Percentiles rank a stretch among this genome's conserved stretches.
Evolutionary conservation across 23 red algal genomes (phyloP).

Genomic region (Gracilaria gracilis): DNA sequence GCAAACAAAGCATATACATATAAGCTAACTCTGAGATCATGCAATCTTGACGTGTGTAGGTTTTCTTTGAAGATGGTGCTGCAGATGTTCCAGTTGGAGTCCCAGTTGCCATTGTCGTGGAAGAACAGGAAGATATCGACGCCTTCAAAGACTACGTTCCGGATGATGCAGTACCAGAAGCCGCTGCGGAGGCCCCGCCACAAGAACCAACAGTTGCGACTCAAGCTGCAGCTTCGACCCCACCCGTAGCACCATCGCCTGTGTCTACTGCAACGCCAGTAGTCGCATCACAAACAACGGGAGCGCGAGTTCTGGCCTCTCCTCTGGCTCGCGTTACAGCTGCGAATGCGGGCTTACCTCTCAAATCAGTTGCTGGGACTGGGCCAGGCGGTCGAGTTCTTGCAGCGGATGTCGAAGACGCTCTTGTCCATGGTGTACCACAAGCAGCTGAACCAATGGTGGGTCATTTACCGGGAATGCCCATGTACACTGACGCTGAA

Average conservation of each 20-base stretch:
- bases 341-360: constrained; percentile 60
- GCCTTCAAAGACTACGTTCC: constrained; percentile 87
- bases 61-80: constrained; percentile 82
- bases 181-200: not conserved
- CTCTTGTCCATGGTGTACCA: constrained; percentile 33
- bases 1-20: not conserved
- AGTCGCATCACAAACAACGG: constrained; percentile 6
- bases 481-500: constrained; percentile 71
- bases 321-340: constrained; percentile 77
- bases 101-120: constrained; percentile 83
- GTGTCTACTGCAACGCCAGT: constrained; percentile 16
- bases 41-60: constrained; percentile 17
- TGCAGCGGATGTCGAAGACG: constrained; percentile 74
- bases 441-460: not conserved
- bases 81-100: constrained; percentile 87
- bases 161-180: not conserved
- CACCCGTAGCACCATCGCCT: not conserved
- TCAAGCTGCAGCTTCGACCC: not conserved
- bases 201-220: constrained; percentile 10
- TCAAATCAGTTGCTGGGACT: constrained; percentile 57
- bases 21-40: not conserved
- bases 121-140: constrained; percentile 82
- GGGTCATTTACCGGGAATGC: constrained; percentile 50
- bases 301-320: constrained; percentile 59
- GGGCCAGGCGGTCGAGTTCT: constrained; percentile 79